A percentile compares a stretch with the other conserved stretches of the same genome.
Conservation (phyloP, 148 eudicot species). For the Talinum fruticosum region DNA sequence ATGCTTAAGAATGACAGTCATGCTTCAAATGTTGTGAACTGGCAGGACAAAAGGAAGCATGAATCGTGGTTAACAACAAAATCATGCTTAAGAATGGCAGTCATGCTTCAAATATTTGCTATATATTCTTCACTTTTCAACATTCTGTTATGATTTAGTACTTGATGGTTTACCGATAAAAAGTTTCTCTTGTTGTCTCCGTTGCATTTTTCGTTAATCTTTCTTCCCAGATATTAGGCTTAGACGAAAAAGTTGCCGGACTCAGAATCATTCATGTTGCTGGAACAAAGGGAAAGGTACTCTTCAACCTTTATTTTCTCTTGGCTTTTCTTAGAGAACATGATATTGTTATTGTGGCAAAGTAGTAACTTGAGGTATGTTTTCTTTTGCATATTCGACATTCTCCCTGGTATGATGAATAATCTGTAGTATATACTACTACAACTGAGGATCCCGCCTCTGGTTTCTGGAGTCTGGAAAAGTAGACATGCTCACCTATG, state of each 20-base stretch:
- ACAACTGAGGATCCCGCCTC: background rate
- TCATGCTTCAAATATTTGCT: slow-evolving; percentile 12
- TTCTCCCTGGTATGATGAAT: background rate
- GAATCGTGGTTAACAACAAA: background rate
- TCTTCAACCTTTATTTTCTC: slow-evolving; percentile 5
- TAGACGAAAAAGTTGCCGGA: slow-evolving; percentile 61
- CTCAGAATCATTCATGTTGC: slow-evolving; percentile 92
- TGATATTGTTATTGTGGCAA: background rate
- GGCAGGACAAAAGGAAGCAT: background rate
- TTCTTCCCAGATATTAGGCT: slow-evolving; percentile 57
- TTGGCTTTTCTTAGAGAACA: background rate
- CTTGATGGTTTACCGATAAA: background rate
- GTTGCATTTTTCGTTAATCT: background rate
- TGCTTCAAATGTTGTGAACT: slow-evolving; percentile 8
- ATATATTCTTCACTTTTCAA: background rate
- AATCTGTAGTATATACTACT: background rate
- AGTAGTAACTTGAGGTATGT: background rate
- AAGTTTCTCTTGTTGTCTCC: background rate
- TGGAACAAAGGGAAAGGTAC: slow-evolving; percentile 95
- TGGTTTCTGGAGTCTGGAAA: background rate
- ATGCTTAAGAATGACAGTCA: background rate
- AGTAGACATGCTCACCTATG: background rate
- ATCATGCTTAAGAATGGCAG: background rate
- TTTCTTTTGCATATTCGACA: background rate
- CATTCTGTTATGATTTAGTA: background rate